phyloP scores from a whole-genome alignment of 345 rosid genomes.

The Kandelia obovata region DNA sequence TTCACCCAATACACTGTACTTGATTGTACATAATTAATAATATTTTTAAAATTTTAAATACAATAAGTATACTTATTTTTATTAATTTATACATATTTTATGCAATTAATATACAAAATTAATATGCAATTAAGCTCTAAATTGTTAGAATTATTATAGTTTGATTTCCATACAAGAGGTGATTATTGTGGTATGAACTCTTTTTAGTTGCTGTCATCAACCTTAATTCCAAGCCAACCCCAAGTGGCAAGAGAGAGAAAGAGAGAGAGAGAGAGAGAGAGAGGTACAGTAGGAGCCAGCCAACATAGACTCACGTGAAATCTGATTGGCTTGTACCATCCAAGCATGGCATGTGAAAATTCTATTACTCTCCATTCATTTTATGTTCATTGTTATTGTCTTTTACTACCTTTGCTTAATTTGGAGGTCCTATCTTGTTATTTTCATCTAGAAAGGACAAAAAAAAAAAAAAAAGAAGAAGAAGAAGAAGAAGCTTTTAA shows the following conservation, averaged over 20 bases:
- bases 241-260: not conserved
- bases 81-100: too few relatives aligned
- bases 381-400: not conserved
- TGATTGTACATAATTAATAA: too few relatives aligned
- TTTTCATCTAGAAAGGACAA: not conserved
- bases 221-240: conserved; percentile 1
- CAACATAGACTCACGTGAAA: conserved; percentile 11
- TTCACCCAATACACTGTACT: too few relatives aligned
- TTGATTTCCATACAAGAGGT: too few relatives aligned
- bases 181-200: not conserved
- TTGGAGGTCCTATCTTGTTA: too few relatives aligned
- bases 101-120: too few relatives aligned
- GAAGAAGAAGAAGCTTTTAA: not conserved
- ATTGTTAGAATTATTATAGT: too few relatives aligned
- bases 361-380: not conserved
- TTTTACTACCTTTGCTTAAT: too few relatives aligned
- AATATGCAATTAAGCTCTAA: too few relatives aligned
- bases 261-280: too few relatives aligned
- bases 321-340: conserved; percentile 4
- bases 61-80: too few relatives aligned
- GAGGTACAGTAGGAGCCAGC: not conserved
- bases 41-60: too few relatives aligned
- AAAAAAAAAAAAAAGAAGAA: not conserved
- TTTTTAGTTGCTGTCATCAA: not conserved
- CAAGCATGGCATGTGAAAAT: not conserved